Percentiles rank a stretch among this genome's conserved stretches.
phyloP scores from a whole-genome alignment of 2,329 filamentous ascomycete species.

The Sphaceloma murrayae region DNA sequence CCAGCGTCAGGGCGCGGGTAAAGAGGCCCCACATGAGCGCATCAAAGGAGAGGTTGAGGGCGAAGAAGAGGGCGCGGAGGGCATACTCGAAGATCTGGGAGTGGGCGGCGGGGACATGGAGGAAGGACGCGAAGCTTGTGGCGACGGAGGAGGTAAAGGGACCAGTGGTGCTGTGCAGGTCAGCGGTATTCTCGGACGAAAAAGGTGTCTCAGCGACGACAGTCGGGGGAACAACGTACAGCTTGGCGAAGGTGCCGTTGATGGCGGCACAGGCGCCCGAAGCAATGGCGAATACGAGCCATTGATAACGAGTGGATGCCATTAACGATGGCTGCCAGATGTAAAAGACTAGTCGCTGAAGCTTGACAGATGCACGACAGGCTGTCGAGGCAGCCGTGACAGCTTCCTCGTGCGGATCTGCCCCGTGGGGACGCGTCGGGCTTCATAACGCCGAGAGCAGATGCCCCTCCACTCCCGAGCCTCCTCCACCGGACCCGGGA shows the following conservation, averaged over 20 bases:
- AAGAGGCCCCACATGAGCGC: slow-evolving; percentile 79
- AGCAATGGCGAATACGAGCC: slow-evolving; percentile 58
- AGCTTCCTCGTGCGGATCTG: too few relatives aligned
- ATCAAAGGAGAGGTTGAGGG: slow-evolving; percentile 64
- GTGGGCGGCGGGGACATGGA: not conserved
- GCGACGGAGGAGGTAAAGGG: slow-evolving; percentile 38
- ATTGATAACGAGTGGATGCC: slow-evolving; percentile 24
- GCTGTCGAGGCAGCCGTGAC: not conserved
- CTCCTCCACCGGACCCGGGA: too few relatives aligned
- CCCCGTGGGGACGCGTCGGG: too few relatives aligned
- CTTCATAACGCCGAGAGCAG: too few relatives aligned
- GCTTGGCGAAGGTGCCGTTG: slow-evolving; percentile 75
- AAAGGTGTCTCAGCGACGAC: slow-evolving; percentile 1
- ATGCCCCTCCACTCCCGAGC: too few relatives aligned
- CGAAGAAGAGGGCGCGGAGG: slow-evolving; percentile 57
- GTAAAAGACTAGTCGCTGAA: too few relatives aligned
- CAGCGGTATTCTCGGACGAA: not conserved
- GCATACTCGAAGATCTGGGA: slow-evolving; percentile 38
- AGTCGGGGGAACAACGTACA: slow-evolving; percentile 43
- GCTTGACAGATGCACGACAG: too few relatives aligned
- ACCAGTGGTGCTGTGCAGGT: slow-evolving; percentile 46
- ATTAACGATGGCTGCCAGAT: slow-evolving; percentile 14
- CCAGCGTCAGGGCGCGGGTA: slow-evolving; percentile 64
- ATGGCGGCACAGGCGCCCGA: slow-evolving; percentile 71
- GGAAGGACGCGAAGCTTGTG: not conserved